Evolutionary conservation across 192 early-diverging fungal species (phyloP).

Genomic region (Backusella luteola): DNA sequence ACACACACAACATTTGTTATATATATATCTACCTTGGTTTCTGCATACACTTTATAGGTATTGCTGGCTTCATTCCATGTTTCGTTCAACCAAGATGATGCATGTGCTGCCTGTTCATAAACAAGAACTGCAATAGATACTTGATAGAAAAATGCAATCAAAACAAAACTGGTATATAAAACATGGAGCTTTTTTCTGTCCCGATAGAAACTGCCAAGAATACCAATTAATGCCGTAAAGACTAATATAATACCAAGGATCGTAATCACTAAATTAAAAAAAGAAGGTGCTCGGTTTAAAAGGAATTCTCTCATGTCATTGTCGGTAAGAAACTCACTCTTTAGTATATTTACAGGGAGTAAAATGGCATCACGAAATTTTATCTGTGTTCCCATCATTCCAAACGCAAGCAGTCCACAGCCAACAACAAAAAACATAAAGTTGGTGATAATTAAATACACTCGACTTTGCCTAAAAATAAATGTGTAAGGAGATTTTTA

Average conservation of each 20-base stretch:
- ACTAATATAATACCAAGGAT: conserved; percentile 20
- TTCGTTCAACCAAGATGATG: conserved; percentile 7
- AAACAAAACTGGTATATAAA: conserved; percentile 15
- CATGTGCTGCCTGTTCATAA: conserved; percentile 21
- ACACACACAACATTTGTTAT: neutral
- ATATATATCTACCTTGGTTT: conserved; percentile 11
- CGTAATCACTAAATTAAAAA: conserved; percentile 12
- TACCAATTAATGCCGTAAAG: conserved; percentile 17
- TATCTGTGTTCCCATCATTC: conserved; percentile 22
- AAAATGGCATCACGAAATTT: conserved; percentile 16
- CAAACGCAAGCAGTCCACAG: conserved; percentile 17
- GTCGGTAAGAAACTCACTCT: conserved; percentile 3
- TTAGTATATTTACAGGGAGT: conserved; percentile 19
- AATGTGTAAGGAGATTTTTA: neutral
- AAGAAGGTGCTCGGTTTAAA: neutral
- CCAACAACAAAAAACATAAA: conserved; percentile 10
- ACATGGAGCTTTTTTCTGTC: conserved; percentile 15
- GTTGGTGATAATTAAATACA: conserved; percentile 13
- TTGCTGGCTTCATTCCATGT: conserved; percentile 11
- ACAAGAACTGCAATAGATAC: conserved; percentile 15
- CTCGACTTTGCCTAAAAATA: conserved; percentile 9
- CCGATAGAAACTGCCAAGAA: conserved; percentile 15
- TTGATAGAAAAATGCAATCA: conserved; percentile 24
- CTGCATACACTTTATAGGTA: conserved; percentile 12
- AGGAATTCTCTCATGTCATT: too few relatives aligned